Conservation (phyloP, 768 basidiomycete genomes). For the Trametes cinnabarina region DNA sequence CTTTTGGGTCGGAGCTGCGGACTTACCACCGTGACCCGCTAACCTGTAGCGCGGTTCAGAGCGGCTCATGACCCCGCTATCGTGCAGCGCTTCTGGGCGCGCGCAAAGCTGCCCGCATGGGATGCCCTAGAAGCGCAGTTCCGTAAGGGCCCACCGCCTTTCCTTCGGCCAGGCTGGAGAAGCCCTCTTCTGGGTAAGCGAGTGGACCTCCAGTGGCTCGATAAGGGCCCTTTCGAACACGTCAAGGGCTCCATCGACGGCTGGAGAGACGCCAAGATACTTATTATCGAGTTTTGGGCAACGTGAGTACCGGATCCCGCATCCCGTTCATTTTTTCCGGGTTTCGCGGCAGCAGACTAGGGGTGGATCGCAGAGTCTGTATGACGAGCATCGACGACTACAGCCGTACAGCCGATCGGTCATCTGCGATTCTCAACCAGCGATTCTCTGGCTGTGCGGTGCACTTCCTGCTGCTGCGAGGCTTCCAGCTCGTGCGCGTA, state of each 20-base stretch:
- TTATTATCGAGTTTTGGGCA: constrained; percentile 33
- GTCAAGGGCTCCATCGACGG: constrained; percentile 28
- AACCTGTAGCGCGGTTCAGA: constrained; percentile 22
- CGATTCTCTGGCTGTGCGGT: not conserved
- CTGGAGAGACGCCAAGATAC: constrained; percentile 27
- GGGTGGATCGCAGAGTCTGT: too few species aligned
- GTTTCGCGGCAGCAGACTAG: not conserved
- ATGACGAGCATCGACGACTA: too few species aligned
- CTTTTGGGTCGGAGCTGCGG: not conserved
- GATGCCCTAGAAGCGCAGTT: constrained; percentile 28
- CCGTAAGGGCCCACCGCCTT: constrained; percentile 29
- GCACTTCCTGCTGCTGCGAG: not conserved
- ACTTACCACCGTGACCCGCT: not conserved
- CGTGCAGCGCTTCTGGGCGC: constrained; percentile 26
- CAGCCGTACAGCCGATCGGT: not conserved
- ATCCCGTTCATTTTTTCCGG: too few species aligned
- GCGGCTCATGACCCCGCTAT: constrained; percentile 25
- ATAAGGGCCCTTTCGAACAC: constrained; percentile 25
- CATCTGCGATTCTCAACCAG: not conserved
- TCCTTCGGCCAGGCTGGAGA: constrained; percentile 31
- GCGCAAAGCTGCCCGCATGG: constrained; percentile 27
- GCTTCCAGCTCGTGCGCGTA: not conserved
- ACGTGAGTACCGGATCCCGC: constrained; percentile 23
- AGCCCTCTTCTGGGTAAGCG: constrained; percentile 29
- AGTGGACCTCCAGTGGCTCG: constrained; percentile 30